Evolutionary conservation across 1,284 basidiomycete species (phyloP), one percentile per base, ranked within the genome.

Genomic region (Ustanciosporium gigantosporum): DNA sequence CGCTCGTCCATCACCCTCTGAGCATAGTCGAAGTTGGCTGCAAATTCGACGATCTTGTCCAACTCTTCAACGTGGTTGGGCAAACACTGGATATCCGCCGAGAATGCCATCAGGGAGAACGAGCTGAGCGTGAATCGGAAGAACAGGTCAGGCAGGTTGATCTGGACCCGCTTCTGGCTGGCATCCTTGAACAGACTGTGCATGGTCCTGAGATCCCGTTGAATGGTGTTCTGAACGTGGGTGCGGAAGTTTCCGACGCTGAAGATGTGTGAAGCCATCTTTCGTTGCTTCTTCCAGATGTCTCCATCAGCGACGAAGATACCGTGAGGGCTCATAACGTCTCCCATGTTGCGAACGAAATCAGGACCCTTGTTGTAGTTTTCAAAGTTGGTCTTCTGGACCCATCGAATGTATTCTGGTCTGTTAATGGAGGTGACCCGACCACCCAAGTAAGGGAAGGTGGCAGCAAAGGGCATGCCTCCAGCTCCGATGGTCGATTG

Each of bases 11-110:
- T 69, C 4, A 76, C 51, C 5, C 50, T 45, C 41, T 78, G 76
- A 1, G 62, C 70, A 36, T 64, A 70, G 53, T 78, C 77, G 38
- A 78, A 78, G 23, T 73, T 73, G 8, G 48, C 46, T 0, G 75
- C 72, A 22, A 78, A 78, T 3, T 64, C 56, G 9, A 76, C 72
- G 13, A 62, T 57, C n/a, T 41, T 49, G n/a, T 68, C 52, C 20
- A 71, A 53, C 13, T 55, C 64, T 13, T 44, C 55, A 4, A 43
- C 71, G 32, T 48, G 37, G n/a, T 37, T 40, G 23, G 56, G 45
- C 19, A 71, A 46, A 41, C 57, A 64, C 40, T 57, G 41, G 40
- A 70, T 49, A 23, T 60, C 60, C 24, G 58, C 59, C 15, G 46
- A 49, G 29, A 62, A 66, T 4, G 62, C 64, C 66, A 73, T 73